Evolutionary conservation across 768 basidiomycete genomes (phyloP).

Genomic region (Lactarius vividus): DNA sequence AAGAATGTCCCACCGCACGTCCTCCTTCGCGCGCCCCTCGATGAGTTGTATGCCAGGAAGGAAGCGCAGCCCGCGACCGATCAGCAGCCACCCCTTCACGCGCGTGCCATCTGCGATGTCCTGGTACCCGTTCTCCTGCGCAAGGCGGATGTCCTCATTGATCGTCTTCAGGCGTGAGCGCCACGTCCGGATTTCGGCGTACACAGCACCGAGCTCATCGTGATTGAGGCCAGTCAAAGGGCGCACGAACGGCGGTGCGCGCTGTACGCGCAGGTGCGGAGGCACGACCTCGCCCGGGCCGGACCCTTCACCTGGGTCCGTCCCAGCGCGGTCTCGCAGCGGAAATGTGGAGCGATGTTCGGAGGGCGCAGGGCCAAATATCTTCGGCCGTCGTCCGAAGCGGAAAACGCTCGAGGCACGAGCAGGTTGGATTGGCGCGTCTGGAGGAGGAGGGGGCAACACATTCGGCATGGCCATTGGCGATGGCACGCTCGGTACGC

Average conservation of each 20-base stretch:
- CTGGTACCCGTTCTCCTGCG: constrained; percentile 63
- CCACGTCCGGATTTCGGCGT: constrained; percentile 67
- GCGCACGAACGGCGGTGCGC: constrained; percentile 66
- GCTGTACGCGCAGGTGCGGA: constrained; percentile 67
- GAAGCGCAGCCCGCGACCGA: constrained; percentile 64
- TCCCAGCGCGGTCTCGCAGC: constrained; percentile 39
- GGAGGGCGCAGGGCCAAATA: constrained; percentile 30
- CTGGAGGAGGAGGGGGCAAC: constrained; percentile 17
- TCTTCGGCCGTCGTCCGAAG: constrained; percentile 26
- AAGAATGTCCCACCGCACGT: constrained; percentile 76
- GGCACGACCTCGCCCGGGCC: constrained; percentile 46
- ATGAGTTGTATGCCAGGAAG: constrained; percentile 66
- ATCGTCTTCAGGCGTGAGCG: constrained; percentile 67
- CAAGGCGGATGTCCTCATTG: constrained; percentile 68
- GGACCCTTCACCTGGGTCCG: constrained; percentile 35
- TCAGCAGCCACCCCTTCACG: constrained; percentile 75
- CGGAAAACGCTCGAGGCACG: constrained; percentile 23
- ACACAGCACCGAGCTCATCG: constrained; percentile 61
- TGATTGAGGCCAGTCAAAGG: constrained; percentile 71
- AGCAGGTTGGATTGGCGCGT: constrained; percentile 27
- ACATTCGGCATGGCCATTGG: constrained; percentile 3
- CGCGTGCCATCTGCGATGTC: constrained; percentile 68
- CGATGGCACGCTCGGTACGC: constrained; percentile 15
- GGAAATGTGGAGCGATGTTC: constrained; percentile 64
- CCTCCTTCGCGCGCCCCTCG: constrained; percentile 78